Percentiles rank a stretch among this genome's conserved stretches.
Conservation (phyloP, 306 rosid species). For the Cucurbita moschata region DNA sequence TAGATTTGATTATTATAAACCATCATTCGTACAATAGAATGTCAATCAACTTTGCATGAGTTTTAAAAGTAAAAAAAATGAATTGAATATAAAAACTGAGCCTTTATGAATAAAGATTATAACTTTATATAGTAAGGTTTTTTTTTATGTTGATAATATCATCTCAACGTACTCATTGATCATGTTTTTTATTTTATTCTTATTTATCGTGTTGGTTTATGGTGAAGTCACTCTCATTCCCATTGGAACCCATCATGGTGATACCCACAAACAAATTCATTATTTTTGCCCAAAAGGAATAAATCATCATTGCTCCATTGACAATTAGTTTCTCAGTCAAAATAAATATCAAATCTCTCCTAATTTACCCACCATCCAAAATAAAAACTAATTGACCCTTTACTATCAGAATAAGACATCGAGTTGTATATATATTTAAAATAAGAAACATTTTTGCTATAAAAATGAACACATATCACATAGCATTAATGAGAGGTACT, state of each 20-base stretch:
- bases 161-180: background rate
- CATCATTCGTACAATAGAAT: too few species aligned
- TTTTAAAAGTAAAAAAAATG: too few species aligned
- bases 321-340: background rate
- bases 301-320: background rate
- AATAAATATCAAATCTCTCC: background rate
- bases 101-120: too few species aligned
- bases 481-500: too few species aligned
- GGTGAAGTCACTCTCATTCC: slow-evolving; percentile 1
- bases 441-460: too few species aligned
- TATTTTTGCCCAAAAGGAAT: background rate
- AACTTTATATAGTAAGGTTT: too few species aligned
- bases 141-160: background rate
- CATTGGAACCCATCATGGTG: background rate
- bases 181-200: background rate
- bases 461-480: too few species aligned
- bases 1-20: too few species aligned
- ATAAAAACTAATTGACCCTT: background rate
- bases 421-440: too few species aligned
- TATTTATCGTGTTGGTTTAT: background rate
- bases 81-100: too few species aligned
- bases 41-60: too few species aligned
- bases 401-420: background rate
- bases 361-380: background rate
- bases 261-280: background rate